Percentiles rank a stretch among this genome's conserved stretches.
These are phyloP conservation scores for Serendipita sp. DNA, from an alignment of 768 basidiomycete species.

Conservation along the genomic window DNA sequence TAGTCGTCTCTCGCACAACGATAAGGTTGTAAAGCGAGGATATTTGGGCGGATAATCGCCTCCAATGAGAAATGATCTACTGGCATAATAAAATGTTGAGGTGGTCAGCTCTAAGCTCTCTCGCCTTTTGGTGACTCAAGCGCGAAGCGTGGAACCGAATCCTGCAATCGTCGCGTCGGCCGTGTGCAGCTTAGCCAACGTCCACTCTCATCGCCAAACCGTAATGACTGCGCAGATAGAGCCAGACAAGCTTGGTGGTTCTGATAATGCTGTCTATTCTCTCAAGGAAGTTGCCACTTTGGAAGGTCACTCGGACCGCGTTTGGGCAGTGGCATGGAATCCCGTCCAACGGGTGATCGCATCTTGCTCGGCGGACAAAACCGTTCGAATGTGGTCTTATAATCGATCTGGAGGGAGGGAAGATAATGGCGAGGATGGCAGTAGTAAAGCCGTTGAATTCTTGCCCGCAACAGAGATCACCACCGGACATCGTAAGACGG, in stretches of 20 bases:
- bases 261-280: background rate
- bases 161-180: too few species aligned
- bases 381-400: slow-evolving; percentile 74
- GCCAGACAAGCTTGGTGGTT: background rate
- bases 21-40: slow-evolving; percentile 81
- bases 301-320: slow-evolving; percentile 62
- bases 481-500: slow-evolving; percentile 77
- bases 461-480: slow-evolving; percentile 45
- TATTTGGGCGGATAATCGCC: slow-evolving; percentile 78
- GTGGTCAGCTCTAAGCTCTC: background rate
- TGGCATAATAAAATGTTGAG: slow-evolving; percentile 25
- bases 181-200: background rate
- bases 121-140: background rate
- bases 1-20: slow-evolving; percentile 96
- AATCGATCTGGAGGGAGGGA: slow-evolving; percentile 5
- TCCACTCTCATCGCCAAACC: background rate
- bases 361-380: slow-evolving; percentile 89
- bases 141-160: too few species aligned
- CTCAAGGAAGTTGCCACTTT: slow-evolving; percentile 3
- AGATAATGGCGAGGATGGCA: background rate
- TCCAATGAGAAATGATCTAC: slow-evolving; percentile 70
- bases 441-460: slow-evolving; percentile 25
- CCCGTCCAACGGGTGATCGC: slow-evolving; percentile 64
- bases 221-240: background rate
- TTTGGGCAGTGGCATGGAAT: slow-evolving; percentile 85